Conservation (phyloP, 495 filamentous ascomycete species). For the Penicillium atrosanguineum region DNA sequence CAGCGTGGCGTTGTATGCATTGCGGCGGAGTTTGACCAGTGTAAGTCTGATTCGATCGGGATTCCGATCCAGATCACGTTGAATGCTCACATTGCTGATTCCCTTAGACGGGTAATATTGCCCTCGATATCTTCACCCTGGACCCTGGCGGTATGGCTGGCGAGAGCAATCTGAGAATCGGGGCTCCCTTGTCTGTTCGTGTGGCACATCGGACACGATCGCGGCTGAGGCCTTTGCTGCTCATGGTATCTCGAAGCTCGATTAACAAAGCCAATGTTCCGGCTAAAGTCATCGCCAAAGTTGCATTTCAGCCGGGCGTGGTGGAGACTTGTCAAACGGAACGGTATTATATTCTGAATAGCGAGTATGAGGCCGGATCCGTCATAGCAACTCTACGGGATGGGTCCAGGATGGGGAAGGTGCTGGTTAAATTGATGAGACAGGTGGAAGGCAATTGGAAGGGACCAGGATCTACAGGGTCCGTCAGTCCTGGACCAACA, state of each 20-base stretch:
- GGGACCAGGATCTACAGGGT: constrained; percentile 29
- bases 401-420: constrained; percentile 24
- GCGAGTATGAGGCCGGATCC: constrained; percentile 42
- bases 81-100: neutral
- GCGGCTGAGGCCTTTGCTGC: constrained; percentile 36
- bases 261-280: constrained; percentile 42
- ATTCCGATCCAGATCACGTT: neutral
- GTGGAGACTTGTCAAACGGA: constrained; percentile 36
- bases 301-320: constrained; percentile 37
- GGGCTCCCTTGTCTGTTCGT: constrained; percentile 32
- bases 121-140: constrained; percentile 40
- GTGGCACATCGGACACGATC: constrained; percentile 38
- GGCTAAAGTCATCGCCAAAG: constrained; percentile 39
- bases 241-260: constrained; percentile 39
- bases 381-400: constrained; percentile 36
- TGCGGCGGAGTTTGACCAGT: constrained; percentile 39
- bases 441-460: constrained; percentile 32
- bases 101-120: constrained; percentile 34
- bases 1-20: constrained; percentile 41
- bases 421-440: constrained; percentile 35
- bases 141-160: constrained; percentile 41
- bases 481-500: constrained; percentile 1
- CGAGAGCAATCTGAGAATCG: constrained; percentile 24
- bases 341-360: constrained; percentile 40
- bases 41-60: constrained; percentile 22